Conservation (phyloP, 441 rosid species). For the Jatropha multifida region DNA sequence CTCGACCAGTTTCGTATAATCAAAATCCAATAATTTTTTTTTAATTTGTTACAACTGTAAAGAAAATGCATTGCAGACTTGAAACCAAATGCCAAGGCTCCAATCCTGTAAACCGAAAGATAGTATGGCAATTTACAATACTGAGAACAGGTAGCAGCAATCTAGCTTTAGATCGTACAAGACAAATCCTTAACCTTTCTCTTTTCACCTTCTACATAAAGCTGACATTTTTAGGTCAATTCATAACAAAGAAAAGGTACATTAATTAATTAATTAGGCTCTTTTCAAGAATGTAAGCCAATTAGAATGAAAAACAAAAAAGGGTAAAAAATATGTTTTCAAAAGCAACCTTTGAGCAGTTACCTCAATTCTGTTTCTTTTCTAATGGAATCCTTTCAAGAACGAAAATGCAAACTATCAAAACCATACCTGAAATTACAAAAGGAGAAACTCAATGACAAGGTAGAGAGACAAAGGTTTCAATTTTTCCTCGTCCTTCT, state of each 20-base stretch:
- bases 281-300: not conserved
- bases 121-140: not conserved
- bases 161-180: slow-evolving; percentile 1
- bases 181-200: not conserved
- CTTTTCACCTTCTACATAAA: not conserved
- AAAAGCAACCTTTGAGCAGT: slow-evolving; percentile 4
- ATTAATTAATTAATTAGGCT: not conserved
- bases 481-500: not conserved
- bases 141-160: not conserved
- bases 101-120: too few species aligned
- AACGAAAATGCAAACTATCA: not conserved
- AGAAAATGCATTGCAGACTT: too few species aligned
- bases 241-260: not conserved
- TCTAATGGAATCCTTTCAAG: not conserved
- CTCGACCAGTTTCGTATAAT: too few species aligned
- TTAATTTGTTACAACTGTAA: too few species aligned
- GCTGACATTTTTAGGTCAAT: not conserved
- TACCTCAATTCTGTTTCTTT: not conserved
- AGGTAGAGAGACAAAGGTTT: slow-evolving; percentile 9
- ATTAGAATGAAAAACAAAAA: not conserved
- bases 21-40: too few species aligned
- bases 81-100: too few species aligned
- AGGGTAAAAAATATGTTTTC: too few species aligned
- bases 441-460: slow-evolving; percentile 1
- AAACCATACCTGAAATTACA: slow-evolving; percentile 17